These are phyloP conservation scores for Tetrastigma voinierianum DNA, from an alignment of 164 flowering plant genomes.

Conservation along the genomic window DNA sequence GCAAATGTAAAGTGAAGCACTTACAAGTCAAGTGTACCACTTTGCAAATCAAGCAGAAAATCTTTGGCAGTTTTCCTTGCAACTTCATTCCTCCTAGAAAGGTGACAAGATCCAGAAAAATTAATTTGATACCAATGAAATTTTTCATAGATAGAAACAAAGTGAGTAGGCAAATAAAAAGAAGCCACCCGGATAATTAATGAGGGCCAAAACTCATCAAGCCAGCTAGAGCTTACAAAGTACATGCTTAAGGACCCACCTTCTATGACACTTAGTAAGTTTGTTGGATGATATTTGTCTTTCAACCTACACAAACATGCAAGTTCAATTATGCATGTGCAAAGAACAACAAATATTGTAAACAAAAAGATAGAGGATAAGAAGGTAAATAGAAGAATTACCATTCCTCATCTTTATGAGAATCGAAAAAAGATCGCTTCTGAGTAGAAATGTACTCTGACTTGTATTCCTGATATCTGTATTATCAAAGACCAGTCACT, in stretches of 20 bases:
- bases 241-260: constrained; percentile 38
- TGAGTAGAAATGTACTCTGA: constrained; percentile 94
- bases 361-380: background rate
- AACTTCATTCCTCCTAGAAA: constrained; percentile 83
- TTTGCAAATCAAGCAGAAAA: constrained; percentile 78
- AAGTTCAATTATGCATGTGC: constrained; percentile 18
- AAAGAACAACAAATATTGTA: constrained; percentile 2
- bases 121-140: background rate
- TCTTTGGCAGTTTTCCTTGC: constrained; percentile 83
- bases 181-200: too few species aligned
- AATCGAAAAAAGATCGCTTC: constrained; percentile 88
- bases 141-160: background rate
- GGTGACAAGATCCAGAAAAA: background rate
- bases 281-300: constrained; percentile 96
- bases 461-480: constrained; percentile 90
- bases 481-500: constrained; percentile 10
- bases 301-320: constrained; percentile 62
- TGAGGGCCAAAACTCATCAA: background rate
- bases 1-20: constrained; percentile 12
- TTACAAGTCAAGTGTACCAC: constrained; percentile 85
- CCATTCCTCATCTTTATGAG: constrained; percentile 98
- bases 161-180: background rate
- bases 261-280: constrained; percentile 78
- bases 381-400: constrained; percentile 19
- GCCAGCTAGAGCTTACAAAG: background rate